These are phyloP conservation scores for Pythium graminicola DNA, from an alignment of 352 stramenopile genomes.

Conservation along the genomic window DNA sequence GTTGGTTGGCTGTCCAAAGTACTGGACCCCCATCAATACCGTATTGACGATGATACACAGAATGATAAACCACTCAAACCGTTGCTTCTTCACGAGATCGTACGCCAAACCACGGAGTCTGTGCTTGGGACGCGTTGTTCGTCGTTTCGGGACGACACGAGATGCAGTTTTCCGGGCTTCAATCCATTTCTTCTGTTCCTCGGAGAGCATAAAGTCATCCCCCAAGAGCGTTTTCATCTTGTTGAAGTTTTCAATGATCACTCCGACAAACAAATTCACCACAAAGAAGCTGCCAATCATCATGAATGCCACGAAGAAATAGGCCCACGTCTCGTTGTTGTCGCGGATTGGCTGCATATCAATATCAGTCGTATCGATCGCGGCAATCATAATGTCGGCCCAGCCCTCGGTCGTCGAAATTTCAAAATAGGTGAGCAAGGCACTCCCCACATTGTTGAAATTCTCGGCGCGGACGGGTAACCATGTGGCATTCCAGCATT, in stretches of 20 bases:
- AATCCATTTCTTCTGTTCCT: conserved; percentile 89
- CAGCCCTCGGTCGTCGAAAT: conserved; percentile 92
- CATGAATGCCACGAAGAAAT: conserved; percentile 90
- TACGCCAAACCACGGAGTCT: conserved; percentile 53
- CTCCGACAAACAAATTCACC: conserved; percentile 91
- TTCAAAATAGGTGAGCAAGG: conserved; percentile 89
- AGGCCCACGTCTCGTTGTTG: conserved; percentile 66
- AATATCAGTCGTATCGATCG: conserved; percentile 81
- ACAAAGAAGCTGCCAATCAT: conserved; percentile 92
- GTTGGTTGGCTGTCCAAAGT: conserved; percentile 68
- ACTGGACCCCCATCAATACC: conserved; percentile 81
- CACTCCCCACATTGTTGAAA: conserved; percentile 80
- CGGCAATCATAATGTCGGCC: conserved; percentile 88
- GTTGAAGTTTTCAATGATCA: conserved; percentile 95
- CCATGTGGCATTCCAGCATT: conserved; percentile 55
- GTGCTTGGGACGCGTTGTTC: conserved; percentile 44
- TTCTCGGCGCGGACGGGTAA: conserved; percentile 44
- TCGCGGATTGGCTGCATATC: conserved; percentile 90
- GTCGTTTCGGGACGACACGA: conserved; percentile 53
- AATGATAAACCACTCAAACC: conserved; percentile 89
- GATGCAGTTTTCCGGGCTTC: conserved; percentile 66
- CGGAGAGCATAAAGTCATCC: conserved; percentile 76
- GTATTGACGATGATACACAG: conserved; percentile 87
- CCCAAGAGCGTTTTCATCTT: conserved; percentile 78
- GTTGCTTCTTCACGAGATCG: conserved; percentile 46